Conservation (phyloP, 495 filamentous ascomycete species). For the Xylaria bambusicola region DNA sequence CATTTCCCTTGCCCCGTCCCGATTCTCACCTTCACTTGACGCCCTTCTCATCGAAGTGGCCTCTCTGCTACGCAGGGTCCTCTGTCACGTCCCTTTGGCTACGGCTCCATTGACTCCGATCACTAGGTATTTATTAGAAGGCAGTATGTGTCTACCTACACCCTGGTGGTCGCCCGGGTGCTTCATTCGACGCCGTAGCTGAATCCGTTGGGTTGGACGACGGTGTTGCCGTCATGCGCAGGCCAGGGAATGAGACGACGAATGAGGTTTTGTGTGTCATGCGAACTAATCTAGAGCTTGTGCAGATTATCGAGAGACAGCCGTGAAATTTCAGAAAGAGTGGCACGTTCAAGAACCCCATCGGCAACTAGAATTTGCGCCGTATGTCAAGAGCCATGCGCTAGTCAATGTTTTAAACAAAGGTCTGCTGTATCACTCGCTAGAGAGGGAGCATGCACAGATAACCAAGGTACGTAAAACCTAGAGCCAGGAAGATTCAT, state of each 20-base stretch:
- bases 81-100: slow-evolving; percentile 23
- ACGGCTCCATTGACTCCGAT: slow-evolving; percentile 36
- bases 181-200: not conserved
- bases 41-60: slow-evolving; percentile 21
- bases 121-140: slow-evolving; percentile 83
- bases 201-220: slow-evolving; percentile 11
- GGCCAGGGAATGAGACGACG: not conserved
- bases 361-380: slow-evolving; percentile 70
- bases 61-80: slow-evolving; percentile 10
- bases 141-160: slow-evolving; percentile 62
- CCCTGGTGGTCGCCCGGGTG: slow-evolving; percentile 13
- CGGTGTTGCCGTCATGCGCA: slow-evolving; percentile 19
- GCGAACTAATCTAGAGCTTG: slow-evolving; percentile 33
- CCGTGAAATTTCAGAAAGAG: slow-evolving; percentile 78
- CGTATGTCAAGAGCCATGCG: slow-evolving; percentile 72
- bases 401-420: slow-evolving; percentile 75
- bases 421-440: slow-evolving; percentile 68
- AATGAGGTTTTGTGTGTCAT: slow-evolving; percentile 23
- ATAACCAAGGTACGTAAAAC: slow-evolving; percentile 61
- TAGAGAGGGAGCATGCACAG: slow-evolving; percentile 62
- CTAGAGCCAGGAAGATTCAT: slow-evolving; percentile 12
- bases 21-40: slow-evolving; percentile 38
- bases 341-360: slow-evolving; percentile 74
- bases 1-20: slow-evolving; percentile 22
- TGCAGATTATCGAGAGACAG: slow-evolving; percentile 69